Percentiles rank a stretch among this genome's conserved stretches.
Evolutionary conservation across 331 rosid species (phyloP).

Genomic region (Malus hybrid): DNA sequence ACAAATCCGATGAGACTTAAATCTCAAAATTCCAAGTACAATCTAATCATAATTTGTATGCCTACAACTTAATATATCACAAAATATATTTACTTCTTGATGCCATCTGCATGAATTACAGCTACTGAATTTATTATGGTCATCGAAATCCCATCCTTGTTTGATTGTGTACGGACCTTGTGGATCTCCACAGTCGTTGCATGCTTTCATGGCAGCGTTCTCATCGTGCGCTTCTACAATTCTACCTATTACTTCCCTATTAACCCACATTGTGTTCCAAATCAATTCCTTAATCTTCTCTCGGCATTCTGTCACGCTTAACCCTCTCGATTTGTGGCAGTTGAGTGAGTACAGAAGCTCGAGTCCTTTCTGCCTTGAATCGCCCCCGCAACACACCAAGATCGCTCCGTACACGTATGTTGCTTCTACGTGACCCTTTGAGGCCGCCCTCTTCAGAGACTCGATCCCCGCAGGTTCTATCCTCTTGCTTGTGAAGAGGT

Average conservation of each 20-base stretch:
- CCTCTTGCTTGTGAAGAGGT: neutral
- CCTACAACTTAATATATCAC: neutral
- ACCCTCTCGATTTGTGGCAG: neutral
- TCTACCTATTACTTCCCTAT: neutral
- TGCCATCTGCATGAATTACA: neutral
- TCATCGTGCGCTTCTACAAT: neutral
- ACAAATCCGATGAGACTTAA: too few species aligned
- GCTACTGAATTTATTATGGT: neutral
- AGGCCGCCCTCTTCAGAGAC: neutral
- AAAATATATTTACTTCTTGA: neutral
- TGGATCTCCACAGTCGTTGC: neutral
- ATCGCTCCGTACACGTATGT: neutral
- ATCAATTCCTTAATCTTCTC: neutral
- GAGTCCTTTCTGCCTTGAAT: neutral
- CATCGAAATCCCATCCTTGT: neutral
- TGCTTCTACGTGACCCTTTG: neutral
- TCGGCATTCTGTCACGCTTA: neutral
- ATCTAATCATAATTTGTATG: too few species aligned
- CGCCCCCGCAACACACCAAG: neutral
- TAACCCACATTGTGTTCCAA: neutral
- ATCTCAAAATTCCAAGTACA: too few species aligned
- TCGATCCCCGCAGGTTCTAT: neutral
- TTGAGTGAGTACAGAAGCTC: neutral
- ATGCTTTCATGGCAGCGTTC: neutral
- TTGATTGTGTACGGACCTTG: neutral